Evolutionary conservation across 345 rosid species (phyloP).

Genomic region (Fremontodendron californicum): DNA sequence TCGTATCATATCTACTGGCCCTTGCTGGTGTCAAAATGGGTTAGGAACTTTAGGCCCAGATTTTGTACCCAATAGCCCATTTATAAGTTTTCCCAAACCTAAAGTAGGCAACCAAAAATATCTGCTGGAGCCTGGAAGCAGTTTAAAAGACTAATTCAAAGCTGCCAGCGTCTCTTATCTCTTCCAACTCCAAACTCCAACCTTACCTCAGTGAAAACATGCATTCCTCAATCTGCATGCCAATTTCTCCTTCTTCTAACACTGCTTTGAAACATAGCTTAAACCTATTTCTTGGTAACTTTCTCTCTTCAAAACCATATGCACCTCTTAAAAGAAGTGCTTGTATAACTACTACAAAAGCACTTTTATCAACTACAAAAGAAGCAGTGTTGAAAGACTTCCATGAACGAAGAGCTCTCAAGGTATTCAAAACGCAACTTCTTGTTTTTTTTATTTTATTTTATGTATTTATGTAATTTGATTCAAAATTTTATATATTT

Average conservation of each 20-base stretch:
- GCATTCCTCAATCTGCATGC: constrained; percentile 35
- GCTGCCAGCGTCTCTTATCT: constrained; percentile 26
- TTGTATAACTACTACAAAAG: constrained; percentile 21
- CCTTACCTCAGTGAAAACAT: constrained; percentile 7
- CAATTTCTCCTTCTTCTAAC: constrained; percentile 30
- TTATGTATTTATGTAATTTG: not conserved
- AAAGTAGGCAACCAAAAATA: not conserved
- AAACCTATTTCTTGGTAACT: constrained; percentile 28
- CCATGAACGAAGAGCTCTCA: constrained; percentile 48
- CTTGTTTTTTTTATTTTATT: not conserved
- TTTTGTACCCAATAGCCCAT: not conserved
- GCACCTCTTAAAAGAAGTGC: constrained; percentile 13
- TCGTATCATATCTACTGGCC: not conserved
- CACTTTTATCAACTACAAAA: constrained; percentile 39
- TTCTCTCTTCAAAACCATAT: constrained; percentile 23
- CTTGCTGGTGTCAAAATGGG: not conserved
- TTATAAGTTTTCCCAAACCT: not conserved
- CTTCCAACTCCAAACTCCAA: not conserved
- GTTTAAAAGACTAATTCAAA: not conserved
- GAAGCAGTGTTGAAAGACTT: constrained; percentile 38
- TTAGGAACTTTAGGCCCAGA: not conserved
- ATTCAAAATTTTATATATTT: not conserved
- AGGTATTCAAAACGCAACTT: constrained; percentile 21
- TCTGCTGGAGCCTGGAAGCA: not conserved
- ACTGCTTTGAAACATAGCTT: constrained; percentile 30